Base-by-base conservation (phyloP, 768 basidiomycete genomes). In the Termitomyces eurrhizus region DNA sequence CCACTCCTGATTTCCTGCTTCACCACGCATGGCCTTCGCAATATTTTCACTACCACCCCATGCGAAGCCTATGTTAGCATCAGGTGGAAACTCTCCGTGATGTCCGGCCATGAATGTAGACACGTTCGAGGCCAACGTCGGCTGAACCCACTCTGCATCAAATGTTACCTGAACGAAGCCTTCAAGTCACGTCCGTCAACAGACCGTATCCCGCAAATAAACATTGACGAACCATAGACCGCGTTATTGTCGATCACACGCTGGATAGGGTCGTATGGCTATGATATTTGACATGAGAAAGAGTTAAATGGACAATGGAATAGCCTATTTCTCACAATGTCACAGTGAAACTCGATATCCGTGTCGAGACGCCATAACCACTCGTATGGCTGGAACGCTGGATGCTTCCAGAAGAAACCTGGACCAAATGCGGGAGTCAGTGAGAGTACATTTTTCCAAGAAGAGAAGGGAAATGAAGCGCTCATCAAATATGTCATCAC, bases 341-440 rank as follows among this genome's bases (percentile, higher is more conserved):
- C 72, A 52, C 72, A 73, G 59, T 73, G 70, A 53, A 73, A 73
- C 48, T 69, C 66, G 39, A 73, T 70, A 57, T 73, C 72, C 18
- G 72, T 68, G 57, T 73, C 72, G 3, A 73, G 62, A 12, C 72
- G 59, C 69, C 69, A 73, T 32, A 73, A 33, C 72, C 72, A 73
- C 4, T 73, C 72, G 41, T 71, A 72, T 42, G 56, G 49, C 29
- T 60, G 54, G 4, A 72, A 60, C 18, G 69, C 70, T 3, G 70
- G 70, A 39, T 72, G 69, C 24, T 64, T 53, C 70, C 70, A 72
- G 56, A 71, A 72, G 61, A 71, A 71, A 46, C 71, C 71, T 72
- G 46, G 16, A 16, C 42, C 45, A 57, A 33, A 33, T 44, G 18
- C 9, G 45, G 7, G 21, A 13, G 48, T 64, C 36, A 64, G 54